A percentile compares a stretch with the other conserved stretches of the same genome.
phyloP scores from a whole-genome alignment of 1,284 basidiomycete species.

The Rhizoctonia solani region DNA sequence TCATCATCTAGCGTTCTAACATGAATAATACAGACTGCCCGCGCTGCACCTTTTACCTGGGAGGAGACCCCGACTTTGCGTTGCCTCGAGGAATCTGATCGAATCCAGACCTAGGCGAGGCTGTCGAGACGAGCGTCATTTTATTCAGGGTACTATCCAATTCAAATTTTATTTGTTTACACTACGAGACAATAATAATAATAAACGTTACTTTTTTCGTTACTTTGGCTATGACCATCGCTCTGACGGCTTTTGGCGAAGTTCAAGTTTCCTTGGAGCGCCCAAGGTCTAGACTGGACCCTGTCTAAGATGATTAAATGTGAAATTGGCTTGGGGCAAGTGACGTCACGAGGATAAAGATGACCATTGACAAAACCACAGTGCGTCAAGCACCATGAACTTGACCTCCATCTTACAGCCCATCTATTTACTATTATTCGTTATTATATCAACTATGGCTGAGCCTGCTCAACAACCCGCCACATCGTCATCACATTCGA shows the following conservation, averaged over 20 bases:
- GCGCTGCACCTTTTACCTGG: constrained; percentile 9
- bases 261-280: too few species aligned
- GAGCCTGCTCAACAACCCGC: constrained; percentile 4
- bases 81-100: constrained; percentile 13
- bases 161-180: too few species aligned
- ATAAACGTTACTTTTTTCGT: too few species aligned
- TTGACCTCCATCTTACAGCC: neutral
- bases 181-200: too few species aligned
- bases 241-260: too few species aligned
- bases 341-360: constrained; percentile 17
- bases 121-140: neutral
- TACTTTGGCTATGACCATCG: too few species aligned
- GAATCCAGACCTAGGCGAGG: neutral
- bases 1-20: neutral
- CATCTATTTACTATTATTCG: neutral
- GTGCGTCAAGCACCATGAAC: neutral
- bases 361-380: neutral
- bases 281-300: too few species aligned
- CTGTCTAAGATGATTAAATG: too few species aligned
- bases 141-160: too few species aligned
- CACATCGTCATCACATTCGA: neutral
- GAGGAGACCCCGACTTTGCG: constrained; percentile 7
- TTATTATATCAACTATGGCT: neutral
- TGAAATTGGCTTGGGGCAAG: too few species aligned
- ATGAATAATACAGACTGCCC: neutral